Base-by-base conservation (phyloP, 345 rosid genomes). In the Reutealis trisperma region DNA sequence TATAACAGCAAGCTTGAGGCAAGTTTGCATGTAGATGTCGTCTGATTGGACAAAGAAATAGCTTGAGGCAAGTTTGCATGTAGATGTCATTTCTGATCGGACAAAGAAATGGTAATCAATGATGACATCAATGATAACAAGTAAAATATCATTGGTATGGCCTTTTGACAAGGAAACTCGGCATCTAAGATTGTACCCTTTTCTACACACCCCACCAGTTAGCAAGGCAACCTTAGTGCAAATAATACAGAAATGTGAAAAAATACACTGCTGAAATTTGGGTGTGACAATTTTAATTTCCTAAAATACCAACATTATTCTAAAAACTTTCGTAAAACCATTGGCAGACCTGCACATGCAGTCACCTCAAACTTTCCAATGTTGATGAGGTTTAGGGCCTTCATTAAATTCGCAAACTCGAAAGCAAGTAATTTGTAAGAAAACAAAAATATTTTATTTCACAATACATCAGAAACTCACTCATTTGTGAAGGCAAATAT, bases 401-500 rank as follows among this genome's bases (percentile, higher is more conserved):
- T n/a, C n/a, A n/a, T n/a, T n/a, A n/a, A n/a, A n/a, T n/a, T n/a
- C n/a, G 45, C 14, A 21, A 65, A n/a, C 25, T 27, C 30, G 5
- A 67, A 25, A 76, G 58, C 42, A 66, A 60, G 44, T 32, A 62
- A 75, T 57, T 27, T 12, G 14, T 24, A 60, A 54, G 60, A 2
- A 41, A 11, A 63, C 1, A 52, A 61, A 14, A 62, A 12, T 47
- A 62, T 52, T 30, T 37, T 15, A 27, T 62, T 13, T 37, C 63
- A 34, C 25, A 1, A 15, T 45, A 66, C 65, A 25, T 30, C 24
- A 41, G 45, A 61, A 44, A 90, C 99, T 87, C 61, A 93, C 99
- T 90, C 85, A 72, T 95, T 93, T 75, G 99, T 95, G 91, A 95
- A 93, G 79, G 99, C 97, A 78, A 92, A 95, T 77, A 95, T 90